phyloP scores from a whole-genome alignment of 2,329 filamentous ascomycete genomes.

The Neodidymelliopsis sp. region DNA sequence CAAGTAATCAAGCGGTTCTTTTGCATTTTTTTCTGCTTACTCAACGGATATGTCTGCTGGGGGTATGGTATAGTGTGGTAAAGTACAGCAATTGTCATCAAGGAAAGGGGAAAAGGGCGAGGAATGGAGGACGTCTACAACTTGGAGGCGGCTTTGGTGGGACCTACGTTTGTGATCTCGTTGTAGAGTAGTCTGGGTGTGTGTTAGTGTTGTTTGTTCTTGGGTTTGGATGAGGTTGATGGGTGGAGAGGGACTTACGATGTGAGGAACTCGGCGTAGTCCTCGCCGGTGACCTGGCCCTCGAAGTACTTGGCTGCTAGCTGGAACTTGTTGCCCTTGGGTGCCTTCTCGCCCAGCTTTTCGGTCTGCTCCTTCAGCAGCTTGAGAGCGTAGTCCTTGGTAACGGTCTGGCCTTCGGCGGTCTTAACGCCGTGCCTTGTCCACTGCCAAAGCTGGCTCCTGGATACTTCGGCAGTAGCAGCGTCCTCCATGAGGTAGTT shows the following conservation, averaged over 20 bases:
- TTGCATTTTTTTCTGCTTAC: slow-evolving; percentile 18
- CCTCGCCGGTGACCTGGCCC: slow-evolving; percentile 92
- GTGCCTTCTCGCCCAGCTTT: slow-evolving; percentile 74
- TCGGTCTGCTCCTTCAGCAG: slow-evolving; percentile 87
- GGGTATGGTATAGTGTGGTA: slow-evolving; percentile 14
- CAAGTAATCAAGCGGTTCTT: slow-evolving; percentile 7
- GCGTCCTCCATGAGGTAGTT: slow-evolving; percentile 99
- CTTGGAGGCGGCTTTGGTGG: slow-evolving; percentile 63
- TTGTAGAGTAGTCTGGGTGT: slow-evolving; percentile 78
- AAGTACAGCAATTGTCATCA: slow-evolving; percentile 12
- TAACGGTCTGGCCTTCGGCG: slow-evolving; percentile 87
- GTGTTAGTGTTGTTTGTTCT: slow-evolving; percentile 17
- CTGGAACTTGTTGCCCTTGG: slow-evolving; percentile 89
- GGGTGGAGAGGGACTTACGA: slow-evolving; percentile 66
- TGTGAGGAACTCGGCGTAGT: slow-evolving; percentile 96
- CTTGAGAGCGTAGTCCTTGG: slow-evolving; percentile 88
- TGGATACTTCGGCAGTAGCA: slow-evolving; percentile 93
- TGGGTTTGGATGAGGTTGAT: background rate
- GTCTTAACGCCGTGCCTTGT: slow-evolving; percentile 76
- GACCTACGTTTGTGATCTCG: slow-evolving; percentile 79
- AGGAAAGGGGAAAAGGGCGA: background rate
- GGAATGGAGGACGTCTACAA: too few species aligned
- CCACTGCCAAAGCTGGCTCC: slow-evolving; percentile 98
- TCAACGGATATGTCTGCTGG: too few species aligned
- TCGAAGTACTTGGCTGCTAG: slow-evolving; percentile 93